Evolutionary conservation across 805 yeast species (phyloP).

Genomic region (Wickerhamomyces sydowiorum): DNA sequence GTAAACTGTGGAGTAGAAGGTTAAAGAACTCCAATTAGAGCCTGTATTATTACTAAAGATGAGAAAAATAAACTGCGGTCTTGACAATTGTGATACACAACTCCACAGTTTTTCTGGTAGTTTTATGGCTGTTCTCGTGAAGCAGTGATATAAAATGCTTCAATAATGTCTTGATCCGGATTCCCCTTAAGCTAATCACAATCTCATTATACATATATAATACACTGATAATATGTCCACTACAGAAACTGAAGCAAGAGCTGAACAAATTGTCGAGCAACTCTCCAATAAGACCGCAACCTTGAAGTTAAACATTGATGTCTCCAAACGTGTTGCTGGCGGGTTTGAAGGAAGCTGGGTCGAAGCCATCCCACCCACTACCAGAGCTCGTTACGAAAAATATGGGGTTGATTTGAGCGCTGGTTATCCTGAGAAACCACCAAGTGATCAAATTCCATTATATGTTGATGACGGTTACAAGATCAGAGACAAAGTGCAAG

Average conservation of each 20-base stretch:
- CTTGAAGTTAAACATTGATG: not conserved
- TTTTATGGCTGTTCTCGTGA: no score
- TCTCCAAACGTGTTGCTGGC: not conserved
- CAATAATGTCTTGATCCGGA: no score
- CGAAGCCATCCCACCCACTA: slow-evolving; percentile 16
- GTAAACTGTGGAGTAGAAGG: not conserved
- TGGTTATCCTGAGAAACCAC: slow-evolving; percentile 34
- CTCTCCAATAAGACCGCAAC: not conserved
- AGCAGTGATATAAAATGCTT: no score
- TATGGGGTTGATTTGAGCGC: slow-evolving; percentile 28
- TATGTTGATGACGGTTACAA: slow-evolving; percentile 32
- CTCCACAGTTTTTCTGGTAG: no score
- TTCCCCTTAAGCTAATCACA: no score
- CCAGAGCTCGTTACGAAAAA: slow-evolving; percentile 23
- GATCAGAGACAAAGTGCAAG: slow-evolving; percentile 27
- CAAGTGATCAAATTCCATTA: slow-evolving; percentile 25
- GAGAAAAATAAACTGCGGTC: no score
- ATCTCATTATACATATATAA: no score
- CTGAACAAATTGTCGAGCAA: not conserved
- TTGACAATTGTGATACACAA: no score
- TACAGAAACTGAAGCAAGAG: not conserved
- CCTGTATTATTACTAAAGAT: not conserved
- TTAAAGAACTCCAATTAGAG: no score
- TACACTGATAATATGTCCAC: not conserved
- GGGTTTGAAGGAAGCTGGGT: not conserved